Evolutionary conservation across 768 basidiomycete species (phyloP).

Genomic region (Russula lepida): DNA sequence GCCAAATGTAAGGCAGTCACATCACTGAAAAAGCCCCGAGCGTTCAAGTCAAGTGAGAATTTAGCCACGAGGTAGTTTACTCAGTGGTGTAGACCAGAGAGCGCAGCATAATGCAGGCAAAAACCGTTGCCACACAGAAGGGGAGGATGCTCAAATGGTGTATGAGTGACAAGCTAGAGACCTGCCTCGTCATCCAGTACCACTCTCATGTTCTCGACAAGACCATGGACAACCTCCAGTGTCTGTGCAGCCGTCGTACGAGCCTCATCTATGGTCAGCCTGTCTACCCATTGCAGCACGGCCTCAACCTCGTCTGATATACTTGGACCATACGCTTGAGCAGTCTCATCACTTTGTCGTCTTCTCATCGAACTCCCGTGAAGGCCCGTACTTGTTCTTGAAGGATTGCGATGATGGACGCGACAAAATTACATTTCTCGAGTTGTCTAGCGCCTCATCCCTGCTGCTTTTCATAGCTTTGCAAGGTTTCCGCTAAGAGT

Average conservation of each 20-base stretch:
- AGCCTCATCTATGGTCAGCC: background rate
- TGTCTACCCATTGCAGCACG: background rate
- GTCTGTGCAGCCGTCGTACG: background rate
- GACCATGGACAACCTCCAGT: background rate
- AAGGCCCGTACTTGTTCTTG: background rate
- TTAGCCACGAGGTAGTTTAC: background rate
- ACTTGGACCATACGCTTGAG: background rate
- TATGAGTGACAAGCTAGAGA: background rate
- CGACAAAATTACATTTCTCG: background rate
- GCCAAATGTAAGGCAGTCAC: background rate
- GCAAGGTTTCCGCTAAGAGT: background rate
- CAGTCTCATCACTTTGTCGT: background rate
- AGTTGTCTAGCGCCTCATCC: background rate
- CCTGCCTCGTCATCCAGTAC: background rate
- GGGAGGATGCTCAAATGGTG: background rate
- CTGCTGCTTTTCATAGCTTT: background rate
- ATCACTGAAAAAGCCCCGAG: background rate
- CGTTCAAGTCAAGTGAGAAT: background rate
- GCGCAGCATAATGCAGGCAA: background rate
- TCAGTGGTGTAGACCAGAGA: background rate
- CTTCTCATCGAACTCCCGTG: background rate
- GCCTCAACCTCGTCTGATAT: background rate
- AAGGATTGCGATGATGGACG: background rate
- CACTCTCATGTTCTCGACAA: background rate
- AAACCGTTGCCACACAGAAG: background rate